Evolutionary conservation across 352 stramenopile genomes (phyloP).

Genomic region (Elongisporangium senticosum): DNA sequence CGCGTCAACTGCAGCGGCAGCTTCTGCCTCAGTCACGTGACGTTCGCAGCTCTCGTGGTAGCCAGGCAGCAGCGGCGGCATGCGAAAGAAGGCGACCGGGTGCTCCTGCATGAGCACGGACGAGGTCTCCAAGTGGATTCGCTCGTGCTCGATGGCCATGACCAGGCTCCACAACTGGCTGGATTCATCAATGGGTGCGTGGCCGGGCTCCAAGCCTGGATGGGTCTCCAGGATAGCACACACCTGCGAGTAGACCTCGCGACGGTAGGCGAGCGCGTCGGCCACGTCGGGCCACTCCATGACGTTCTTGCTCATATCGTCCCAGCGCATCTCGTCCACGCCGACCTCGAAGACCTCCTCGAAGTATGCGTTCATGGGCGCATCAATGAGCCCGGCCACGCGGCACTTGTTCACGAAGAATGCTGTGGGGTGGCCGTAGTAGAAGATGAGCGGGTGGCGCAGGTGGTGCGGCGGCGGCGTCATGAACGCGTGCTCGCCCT

Average conservation of each 20-base stretch:
- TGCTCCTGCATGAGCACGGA: constrained; percentile 94
- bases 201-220: constrained; percentile 63
- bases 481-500: constrained; percentile 88
- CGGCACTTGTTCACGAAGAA: constrained; percentile 98
- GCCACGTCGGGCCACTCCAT: constrained; percentile 90
- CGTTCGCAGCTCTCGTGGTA: constrained; percentile 72
- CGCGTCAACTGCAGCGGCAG: background rate
- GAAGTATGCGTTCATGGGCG: constrained; percentile 90
- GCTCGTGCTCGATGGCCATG: constrained; percentile 96
- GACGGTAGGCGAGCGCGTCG: constrained; percentile 91
- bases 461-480: constrained; percentile 90
- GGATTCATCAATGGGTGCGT: constrained; percentile 74
- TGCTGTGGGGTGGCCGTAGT: constrained; percentile 95
- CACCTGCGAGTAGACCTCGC: constrained; percentile 88
- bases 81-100: constrained; percentile 84
- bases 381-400: constrained; percentile 84
- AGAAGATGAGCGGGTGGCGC: constrained; percentile 97
- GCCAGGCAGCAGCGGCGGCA: constrained; percentile 76
- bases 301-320: constrained; percentile 97
- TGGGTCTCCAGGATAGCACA: constrained; percentile 86
- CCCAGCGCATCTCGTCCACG: constrained; percentile 98
- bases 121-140: constrained; percentile 97
- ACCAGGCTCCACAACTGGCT: constrained; percentile 91
- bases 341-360: constrained; percentile 96
- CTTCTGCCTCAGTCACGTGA: background rate